Percentiles rank a stretch among this genome's conserved stretches.
Evolutionary conservation across 2,329 filamentous ascomycete species (phyloP).

Genomic region (Gremmenia infestans): DNA sequence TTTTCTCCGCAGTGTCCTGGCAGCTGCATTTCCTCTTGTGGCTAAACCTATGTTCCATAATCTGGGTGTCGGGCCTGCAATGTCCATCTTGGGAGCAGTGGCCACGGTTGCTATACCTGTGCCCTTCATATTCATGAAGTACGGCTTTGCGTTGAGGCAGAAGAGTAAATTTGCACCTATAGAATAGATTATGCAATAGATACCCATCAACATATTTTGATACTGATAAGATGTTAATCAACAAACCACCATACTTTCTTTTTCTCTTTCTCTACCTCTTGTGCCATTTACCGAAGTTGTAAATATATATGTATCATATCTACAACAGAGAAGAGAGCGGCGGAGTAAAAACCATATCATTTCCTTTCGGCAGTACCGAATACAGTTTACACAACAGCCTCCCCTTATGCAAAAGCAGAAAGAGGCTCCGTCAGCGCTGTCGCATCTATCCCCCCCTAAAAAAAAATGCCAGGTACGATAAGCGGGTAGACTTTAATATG

Average conservation of each 20-base stretch:
- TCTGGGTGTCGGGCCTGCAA: conserved; percentile 59
- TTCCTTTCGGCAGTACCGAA: too few species aligned
- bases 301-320: too few species aligned
- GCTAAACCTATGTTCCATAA: conserved; percentile 51
- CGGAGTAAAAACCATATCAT: too few species aligned
- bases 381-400: too few species aligned
- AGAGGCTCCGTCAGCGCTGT: too few species aligned
- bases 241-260: conserved; percentile 3
- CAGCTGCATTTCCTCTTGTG: conserved; percentile 41
- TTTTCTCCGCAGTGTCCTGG: conserved; percentile 40
- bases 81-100: conserved; percentile 57
- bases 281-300: not conserved
- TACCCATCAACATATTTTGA: not conserved
- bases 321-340: too few species aligned
- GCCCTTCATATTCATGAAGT: conserved; percentile 49
- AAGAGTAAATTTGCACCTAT: conserved; percentile 40
- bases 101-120: conserved; percentile 50
- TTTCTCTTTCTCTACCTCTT: not conserved
- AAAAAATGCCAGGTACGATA: too few species aligned
- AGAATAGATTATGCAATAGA: conserved; percentile 3
- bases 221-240: not conserved
- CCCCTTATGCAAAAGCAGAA: too few species aligned
- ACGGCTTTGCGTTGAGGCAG: conserved; percentile 34
- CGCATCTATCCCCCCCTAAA: too few species aligned
- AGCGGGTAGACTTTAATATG: too few species aligned